Percentiles rank a stretch among this genome's conserved stretches.
phyloP scores from a whole-genome alignment of 2,329 filamentous ascomycete species.

The Ampelomyces quisqualis region DNA sequence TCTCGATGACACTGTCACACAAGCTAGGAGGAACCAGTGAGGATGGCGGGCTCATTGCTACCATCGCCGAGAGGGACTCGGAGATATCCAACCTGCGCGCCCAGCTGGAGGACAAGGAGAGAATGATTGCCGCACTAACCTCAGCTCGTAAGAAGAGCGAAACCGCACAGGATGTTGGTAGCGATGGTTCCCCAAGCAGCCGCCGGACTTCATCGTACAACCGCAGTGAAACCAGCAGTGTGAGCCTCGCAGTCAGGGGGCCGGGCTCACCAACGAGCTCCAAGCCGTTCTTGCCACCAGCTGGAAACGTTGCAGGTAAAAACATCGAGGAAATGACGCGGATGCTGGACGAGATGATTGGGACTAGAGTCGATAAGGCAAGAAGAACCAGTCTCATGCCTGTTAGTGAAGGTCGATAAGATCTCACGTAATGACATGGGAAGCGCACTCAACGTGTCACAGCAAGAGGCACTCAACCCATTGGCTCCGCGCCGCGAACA shows the following conservation, averaged over 20 bases:
- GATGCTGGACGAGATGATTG: conserved; percentile 95
- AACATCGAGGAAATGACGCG: conserved; percentile 90
- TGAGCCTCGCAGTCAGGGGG: conserved; percentile 19
- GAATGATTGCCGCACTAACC: conserved; percentile 84
- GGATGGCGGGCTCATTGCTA: conserved; percentile 69
- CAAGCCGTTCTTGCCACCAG: conserved; percentile 19
- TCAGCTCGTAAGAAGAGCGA: conserved; percentile 85
- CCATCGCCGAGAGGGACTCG: conserved; percentile 83
- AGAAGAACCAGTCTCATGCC: conserved; percentile 33
- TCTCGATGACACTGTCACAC: conserved; percentile 73
- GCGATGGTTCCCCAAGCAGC: conserved; percentile 39
- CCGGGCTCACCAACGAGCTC: conserved; percentile 29
- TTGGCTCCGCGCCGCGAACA: conserved; percentile 3
- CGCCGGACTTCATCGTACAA: conserved; percentile 40
- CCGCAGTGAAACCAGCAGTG: conserved; percentile 35
- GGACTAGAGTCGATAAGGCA: conserved; percentile 68
- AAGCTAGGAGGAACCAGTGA: conserved; percentile 67
- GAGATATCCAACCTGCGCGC: conserved; percentile 91
- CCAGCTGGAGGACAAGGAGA: conserved; percentile 89
- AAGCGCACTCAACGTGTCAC: conserved; percentile 2
- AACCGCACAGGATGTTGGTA: conserved; percentile 62
- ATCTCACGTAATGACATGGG: conserved; percentile 9
- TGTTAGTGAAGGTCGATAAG: conserved; percentile 19
- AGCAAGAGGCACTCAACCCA: conserved; percentile 3
- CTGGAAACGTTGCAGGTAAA: conserved; percentile 48